Conservation (phyloP, 225 moss, liverwort and hornwort species). For the Takakia lepidozioides region DNA sequence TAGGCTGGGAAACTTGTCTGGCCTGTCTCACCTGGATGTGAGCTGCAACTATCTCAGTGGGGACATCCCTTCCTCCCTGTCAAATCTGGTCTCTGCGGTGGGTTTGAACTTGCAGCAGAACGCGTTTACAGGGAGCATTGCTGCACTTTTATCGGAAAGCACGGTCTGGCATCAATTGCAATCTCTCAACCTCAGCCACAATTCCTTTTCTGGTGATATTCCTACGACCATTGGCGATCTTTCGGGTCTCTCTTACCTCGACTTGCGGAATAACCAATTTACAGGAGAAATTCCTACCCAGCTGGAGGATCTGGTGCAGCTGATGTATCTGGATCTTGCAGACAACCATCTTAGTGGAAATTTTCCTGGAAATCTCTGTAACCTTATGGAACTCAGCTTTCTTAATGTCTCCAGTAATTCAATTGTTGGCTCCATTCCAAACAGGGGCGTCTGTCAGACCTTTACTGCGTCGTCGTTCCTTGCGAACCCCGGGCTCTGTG, state of each 20-base stretch:
- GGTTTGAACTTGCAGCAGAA: constrained; percentile 47
- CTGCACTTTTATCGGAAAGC: constrained; percentile 43
- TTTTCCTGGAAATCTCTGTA: constrained; percentile 42
- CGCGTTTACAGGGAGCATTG: constrained; percentile 42
- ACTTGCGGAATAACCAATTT: constrained; percentile 41
- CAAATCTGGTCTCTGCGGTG: constrained; percentile 58
- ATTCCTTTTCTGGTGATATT: constrained; percentile 37
- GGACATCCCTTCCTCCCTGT: constrained; percentile 35
- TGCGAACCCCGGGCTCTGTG: constrained; percentile 22
- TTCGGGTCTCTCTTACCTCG: constrained; percentile 39
- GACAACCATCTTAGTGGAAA: constrained; percentile 45
- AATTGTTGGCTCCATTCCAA: constrained; percentile 22
- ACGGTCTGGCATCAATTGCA: constrained; percentile 48
- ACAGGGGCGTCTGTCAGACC: constrained; percentile 20
- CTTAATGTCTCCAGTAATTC: constrained; percentile 35
- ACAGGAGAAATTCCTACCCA: constrained; percentile 37
- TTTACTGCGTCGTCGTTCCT: constrained; percentile 15
- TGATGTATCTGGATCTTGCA: constrained; percentile 45
- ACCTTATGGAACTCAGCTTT: constrained; percentile 21
- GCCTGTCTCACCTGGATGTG: constrained; percentile 24
- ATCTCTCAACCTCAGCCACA: constrained; percentile 36
- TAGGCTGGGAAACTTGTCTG: constrained; percentile 22
- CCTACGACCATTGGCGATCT: constrained; percentile 41
- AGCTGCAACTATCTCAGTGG: constrained; percentile 41
- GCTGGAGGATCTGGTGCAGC: constrained; percentile 39